Conservation (phyloP, 1,139 yeast species). For the Protomyces inouyei region DNA sequence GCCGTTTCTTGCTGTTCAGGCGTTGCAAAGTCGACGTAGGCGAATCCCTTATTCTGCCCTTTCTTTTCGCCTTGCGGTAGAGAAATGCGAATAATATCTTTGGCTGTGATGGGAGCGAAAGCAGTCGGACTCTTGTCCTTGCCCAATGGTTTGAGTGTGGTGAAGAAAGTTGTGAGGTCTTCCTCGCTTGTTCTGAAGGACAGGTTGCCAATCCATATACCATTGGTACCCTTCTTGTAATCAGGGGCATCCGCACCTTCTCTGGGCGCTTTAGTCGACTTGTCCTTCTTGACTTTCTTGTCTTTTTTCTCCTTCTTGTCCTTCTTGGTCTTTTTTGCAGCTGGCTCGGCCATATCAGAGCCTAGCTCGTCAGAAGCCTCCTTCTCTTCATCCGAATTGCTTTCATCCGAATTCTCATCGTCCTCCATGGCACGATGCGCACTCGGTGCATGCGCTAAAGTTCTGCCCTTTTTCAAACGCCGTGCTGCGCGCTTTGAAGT, state of each 20-base stretch:
- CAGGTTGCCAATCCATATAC: conserved; percentile 93
- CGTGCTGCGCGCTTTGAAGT: conserved; percentile 88
- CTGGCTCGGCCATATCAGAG: conserved; percentile 45
- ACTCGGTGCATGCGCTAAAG: conserved; percentile 18
- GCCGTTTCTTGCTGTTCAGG: conserved; percentile 60
- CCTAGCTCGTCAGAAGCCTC: conserved; percentile 49
- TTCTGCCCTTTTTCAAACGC: conserved; percentile 56
- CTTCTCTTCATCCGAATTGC: conserved; percentile 34
- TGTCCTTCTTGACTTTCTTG: conserved; percentile 31
- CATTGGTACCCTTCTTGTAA: conserved; percentile 45
- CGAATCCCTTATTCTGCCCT: conserved; percentile 66
- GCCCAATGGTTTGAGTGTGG: conserved; percentile 38
- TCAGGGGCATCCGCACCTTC: conserved; percentile 39
- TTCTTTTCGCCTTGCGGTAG: conserved; percentile 40
- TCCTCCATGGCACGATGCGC: neutral
- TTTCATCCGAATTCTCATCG: neutral
- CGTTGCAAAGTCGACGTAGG: conserved; percentile 77
- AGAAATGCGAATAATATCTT: conserved; percentile 44
- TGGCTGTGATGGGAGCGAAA: conserved; percentile 38
- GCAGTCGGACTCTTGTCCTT: conserved; percentile 36
- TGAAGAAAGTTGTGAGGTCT: conserved; percentile 62
- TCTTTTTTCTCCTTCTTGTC: conserved; percentile 31
- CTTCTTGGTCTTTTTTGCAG: conserved; percentile 42
- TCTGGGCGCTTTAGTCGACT: conserved; percentile 64
- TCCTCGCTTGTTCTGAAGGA: conserved; percentile 79